Percentiles rank a stretch among this genome's conserved stretches.
phyloP scores from a whole-genome alignment of 1,284 basidiomycete genomes.

The Xerocomus minutiporus region DNA sequence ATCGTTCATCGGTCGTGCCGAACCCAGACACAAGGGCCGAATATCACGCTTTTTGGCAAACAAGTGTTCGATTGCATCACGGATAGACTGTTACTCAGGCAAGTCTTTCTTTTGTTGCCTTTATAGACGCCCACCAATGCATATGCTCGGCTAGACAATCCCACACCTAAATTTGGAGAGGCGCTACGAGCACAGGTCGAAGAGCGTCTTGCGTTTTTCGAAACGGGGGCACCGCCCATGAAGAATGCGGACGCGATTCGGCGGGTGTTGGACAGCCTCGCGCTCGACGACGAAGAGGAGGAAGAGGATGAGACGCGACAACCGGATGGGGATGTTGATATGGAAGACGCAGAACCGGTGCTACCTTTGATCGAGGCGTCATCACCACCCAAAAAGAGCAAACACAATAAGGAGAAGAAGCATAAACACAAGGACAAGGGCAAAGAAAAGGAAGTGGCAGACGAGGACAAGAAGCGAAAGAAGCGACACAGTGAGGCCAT shows the following conservation, averaged over 20 bases:
- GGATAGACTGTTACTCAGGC: conserved; percentile 97
- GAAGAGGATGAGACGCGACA: conserved; percentile 34
- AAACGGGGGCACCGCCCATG: conserved; percentile 76
- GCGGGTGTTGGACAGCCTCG: conserved; percentile 81
- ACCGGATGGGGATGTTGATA: conserved; percentile 35
- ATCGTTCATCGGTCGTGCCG: conserved; percentile 93
- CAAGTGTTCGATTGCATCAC: conserved; percentile 97
- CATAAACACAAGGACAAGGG: conserved; percentile 5
- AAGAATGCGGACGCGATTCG: conserved; percentile 88
- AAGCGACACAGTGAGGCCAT: conserved; percentile 56
- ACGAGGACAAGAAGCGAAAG: conserved; percentile 19
- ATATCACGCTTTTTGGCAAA: conserved; percentile 98
- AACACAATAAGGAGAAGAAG: conserved; percentile 17
- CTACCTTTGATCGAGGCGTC: conserved; percentile 53
- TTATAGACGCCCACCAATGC: neutral
- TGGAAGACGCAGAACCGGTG: conserved; percentile 47
- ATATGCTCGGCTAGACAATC: conserved; percentile 53
- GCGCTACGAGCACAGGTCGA: conserved; percentile 93
- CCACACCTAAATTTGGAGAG: conserved; percentile 92
- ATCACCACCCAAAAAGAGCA: conserved; percentile 48
- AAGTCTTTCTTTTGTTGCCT: conserved; percentile 15
- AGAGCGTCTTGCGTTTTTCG: conserved; percentile 94
- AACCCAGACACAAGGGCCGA: conserved; percentile 94
- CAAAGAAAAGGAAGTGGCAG: neutral
- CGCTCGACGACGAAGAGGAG: conserved; percentile 66